Percentiles rank a stretch among this genome's conserved stretches.
Conservation (phyloP, 495 filamentous ascomycete genomes). For the Aspergillus affinis region DNA sequence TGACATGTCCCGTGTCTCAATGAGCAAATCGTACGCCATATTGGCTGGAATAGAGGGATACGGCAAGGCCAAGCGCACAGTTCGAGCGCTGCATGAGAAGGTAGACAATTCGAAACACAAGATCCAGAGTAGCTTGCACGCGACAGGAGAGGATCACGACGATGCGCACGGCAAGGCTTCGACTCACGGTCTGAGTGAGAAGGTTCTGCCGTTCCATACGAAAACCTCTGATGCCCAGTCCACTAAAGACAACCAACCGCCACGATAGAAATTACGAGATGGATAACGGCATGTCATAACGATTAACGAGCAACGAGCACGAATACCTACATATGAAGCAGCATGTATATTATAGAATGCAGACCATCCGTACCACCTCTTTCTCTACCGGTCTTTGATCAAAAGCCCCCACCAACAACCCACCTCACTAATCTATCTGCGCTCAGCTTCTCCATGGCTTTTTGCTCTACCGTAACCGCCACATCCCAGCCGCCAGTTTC, state of each 20-base stretch:
- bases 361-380: background rate
- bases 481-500: background rate
- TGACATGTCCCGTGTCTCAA: constrained; percentile 74
- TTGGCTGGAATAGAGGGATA: constrained; percentile 83
- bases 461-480: background rate
- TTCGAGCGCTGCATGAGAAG: constrained; percentile 47
- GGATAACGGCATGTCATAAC: too few species aligned
- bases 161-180: too few species aligned
- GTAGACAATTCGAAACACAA: constrained; percentile 26
- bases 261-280: too few species aligned
- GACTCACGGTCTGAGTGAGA: too few species aligned
- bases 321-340: too few species aligned
- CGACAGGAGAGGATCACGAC: too few species aligned
- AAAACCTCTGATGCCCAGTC: too few species aligned
- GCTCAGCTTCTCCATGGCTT: background rate
- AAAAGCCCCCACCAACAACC: background rate
- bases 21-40: constrained; percentile 78
- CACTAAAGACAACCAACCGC: too few species aligned
- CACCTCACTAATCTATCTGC: background rate
- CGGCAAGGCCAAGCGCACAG: constrained; percentile 57
- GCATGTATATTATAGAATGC: background rate
- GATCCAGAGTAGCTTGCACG: constrained; percentile 6
- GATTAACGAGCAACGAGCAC: too few species aligned
- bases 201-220: too few species aligned
- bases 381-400: background rate